phyloP scores from a whole-genome alignment of 73 alveolate species.

The Effrenium voratum region DNA sequence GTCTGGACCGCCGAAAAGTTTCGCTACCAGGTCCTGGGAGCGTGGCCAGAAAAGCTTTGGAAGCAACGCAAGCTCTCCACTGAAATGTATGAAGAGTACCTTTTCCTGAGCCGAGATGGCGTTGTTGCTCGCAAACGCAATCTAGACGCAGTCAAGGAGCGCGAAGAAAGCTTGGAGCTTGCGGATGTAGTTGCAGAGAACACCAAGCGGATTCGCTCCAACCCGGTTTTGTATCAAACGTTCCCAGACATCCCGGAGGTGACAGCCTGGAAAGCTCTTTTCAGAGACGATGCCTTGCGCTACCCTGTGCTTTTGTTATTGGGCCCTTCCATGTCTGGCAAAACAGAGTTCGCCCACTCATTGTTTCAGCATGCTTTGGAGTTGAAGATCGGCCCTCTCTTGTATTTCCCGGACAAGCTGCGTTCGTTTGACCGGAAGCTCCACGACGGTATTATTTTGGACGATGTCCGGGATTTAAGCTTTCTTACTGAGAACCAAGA shows the following conservation, averaged over 20 bases:
- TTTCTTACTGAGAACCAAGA: slow-evolving; percentile 47
- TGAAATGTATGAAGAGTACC: neutral
- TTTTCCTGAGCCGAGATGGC: slow-evolving; percentile 22
- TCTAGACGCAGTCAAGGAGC: neutral
- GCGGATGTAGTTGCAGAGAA: neutral
- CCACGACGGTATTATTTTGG: slow-evolving; percentile 41
- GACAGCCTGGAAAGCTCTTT: neutral
- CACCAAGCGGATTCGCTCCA: slow-evolving; percentile 1
- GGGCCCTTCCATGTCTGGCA: slow-evolving; percentile 43
- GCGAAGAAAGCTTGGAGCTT: slow-evolving; percentile 7
- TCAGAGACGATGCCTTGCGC: slow-evolving; percentile 5
- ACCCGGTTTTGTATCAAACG: neutral
- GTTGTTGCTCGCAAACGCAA: slow-evolving; percentile 17
- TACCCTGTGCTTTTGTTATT: slow-evolving; percentile 11
- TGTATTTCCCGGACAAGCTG: slow-evolving; percentile 41
- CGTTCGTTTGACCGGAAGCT: slow-evolving; percentile 28
- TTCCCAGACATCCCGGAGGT: slow-evolving; percentile 16
- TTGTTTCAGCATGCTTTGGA: slow-evolving; percentile 1
- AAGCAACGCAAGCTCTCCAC: slow-evolving; percentile 28
- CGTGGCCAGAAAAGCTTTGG: slow-evolving; percentile 55
- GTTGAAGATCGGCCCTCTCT: slow-evolving; percentile 3
- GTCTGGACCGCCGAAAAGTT: neutral
- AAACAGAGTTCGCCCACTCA: slow-evolving; percentile 32
- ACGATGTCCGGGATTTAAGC: slow-evolving; percentile 8
- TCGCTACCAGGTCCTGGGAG: slow-evolving; percentile 20